phyloP scores from a whole-genome alignment of 306 rosid genomes.

The Cucurbita ficifolia region DNA sequence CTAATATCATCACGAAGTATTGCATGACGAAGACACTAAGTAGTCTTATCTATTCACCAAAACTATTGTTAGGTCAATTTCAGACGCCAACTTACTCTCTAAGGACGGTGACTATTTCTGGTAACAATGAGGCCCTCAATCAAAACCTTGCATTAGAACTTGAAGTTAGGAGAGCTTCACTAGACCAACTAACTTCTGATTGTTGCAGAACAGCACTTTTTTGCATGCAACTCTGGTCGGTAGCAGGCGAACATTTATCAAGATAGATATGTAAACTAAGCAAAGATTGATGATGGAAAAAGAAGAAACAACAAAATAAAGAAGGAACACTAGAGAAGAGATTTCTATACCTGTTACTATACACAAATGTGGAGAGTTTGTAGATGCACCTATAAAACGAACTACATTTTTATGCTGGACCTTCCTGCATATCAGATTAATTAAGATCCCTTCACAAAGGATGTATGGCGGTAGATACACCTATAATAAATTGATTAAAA shows the following conservation, averaged over 20 bases:
- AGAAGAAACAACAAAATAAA: not conserved
- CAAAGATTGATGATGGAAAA: conserved; percentile 7
- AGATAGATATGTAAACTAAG: not conserved
- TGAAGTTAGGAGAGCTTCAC: not conserved
- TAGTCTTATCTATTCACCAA: not conserved
- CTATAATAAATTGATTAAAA: not conserved
- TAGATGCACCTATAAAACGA: conserved; percentile 86
- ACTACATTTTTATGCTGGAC: conserved; percentile 90
- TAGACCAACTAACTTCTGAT: not conserved
- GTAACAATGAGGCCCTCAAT: not conserved
- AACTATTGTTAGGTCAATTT: not conserved
- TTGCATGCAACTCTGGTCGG: not conserved
- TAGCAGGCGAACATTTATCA: not conserved
- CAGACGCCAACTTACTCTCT: not conserved
- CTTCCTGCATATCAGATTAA: conserved; percentile 44
- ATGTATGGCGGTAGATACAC: conserved; percentile 4
- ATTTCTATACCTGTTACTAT: conserved; percentile 67
- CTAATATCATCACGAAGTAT: not conserved
- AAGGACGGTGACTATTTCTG: not conserved
- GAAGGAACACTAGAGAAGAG: not conserved
- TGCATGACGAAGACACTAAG: not conserved
- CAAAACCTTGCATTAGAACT: not conserved
- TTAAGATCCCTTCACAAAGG: conserved; percentile 6
- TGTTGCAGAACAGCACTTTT: not conserved
- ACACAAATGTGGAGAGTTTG: conserved; percentile 75